phyloP scores from a whole-genome alignment of 179 eudicot genomes.

The Gypsophila paniculata region DNA sequence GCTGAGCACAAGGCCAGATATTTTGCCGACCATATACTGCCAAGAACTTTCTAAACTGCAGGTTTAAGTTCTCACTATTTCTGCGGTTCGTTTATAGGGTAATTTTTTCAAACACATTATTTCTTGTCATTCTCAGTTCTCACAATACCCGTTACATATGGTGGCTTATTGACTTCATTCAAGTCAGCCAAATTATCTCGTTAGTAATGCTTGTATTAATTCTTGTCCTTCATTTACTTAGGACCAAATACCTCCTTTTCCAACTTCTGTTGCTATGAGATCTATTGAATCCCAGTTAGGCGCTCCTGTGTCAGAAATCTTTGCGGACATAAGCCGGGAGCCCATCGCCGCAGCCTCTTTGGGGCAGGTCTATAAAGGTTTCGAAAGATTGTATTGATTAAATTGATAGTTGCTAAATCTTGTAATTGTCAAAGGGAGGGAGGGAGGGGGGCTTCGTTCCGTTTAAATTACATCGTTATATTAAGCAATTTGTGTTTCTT shows the following conservation, averaged over 20 bases:
- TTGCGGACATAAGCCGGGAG: constrained; percentile 81
- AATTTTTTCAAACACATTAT: neutral
- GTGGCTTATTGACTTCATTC: neutral
- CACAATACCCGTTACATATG: neutral
- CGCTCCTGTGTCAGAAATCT: constrained; percentile 64
- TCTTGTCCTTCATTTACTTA: constrained; percentile 30
- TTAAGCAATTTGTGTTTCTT: neutral
- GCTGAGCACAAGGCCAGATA: constrained; percentile 95
- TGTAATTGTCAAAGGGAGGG: neutral
- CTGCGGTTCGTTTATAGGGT: neutral
- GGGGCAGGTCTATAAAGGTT: constrained; percentile 99
- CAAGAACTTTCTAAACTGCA: constrained; percentile 91
- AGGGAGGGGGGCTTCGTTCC: neutral
- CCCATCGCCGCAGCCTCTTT: constrained; percentile 97
- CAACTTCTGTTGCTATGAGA: constrained; percentile 68
- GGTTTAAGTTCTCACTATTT: constrained; percentile 38
- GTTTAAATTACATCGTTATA: constrained; percentile 5
- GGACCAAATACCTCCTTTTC: constrained; percentile 98
- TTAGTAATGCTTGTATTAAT: constrained; percentile 1
- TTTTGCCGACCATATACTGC: constrained; percentile 76
- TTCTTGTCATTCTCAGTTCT: neutral
- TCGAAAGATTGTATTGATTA: constrained; percentile 16
- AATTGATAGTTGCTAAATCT: constrained; percentile 12
- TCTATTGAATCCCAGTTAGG: constrained; percentile 92
- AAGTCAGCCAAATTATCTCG: neutral